Evolutionary conservation across 2,329 filamentous ascomycete species (phyloP).

Genomic region (Peltaster fructicola): DNA sequence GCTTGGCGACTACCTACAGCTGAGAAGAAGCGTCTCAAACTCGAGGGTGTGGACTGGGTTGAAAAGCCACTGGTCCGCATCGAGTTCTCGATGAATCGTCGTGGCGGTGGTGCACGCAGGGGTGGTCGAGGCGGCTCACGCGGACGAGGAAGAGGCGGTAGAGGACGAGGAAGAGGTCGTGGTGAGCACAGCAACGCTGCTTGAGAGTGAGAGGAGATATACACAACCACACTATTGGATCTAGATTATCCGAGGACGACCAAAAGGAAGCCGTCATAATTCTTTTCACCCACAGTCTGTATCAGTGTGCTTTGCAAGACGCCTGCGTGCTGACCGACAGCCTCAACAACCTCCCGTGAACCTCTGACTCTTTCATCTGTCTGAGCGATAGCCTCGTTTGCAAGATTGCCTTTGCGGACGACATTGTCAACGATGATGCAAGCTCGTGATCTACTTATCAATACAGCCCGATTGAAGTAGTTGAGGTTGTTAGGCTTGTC

Average conservation of each 20-base stretch:
- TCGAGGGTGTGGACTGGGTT: slow-evolving; percentile 45
- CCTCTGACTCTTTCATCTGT: slow-evolving; percentile 15
- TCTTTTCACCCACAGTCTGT: slow-evolving; percentile 31
- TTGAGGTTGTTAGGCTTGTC: slow-evolving; percentile 10
- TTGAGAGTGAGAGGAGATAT: too few species aligned
- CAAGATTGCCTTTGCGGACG: slow-evolving; percentile 19
- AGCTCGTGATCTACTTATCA: slow-evolving; percentile 6
- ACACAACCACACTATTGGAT: too few species aligned
- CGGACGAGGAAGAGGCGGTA: slow-evolving; percentile 7
- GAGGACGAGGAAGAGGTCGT: slow-evolving; percentile 7
- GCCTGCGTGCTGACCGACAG: slow-evolving; percentile 24
- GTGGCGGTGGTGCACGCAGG: slow-evolving; percentile 17
- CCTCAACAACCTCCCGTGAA: slow-evolving; percentile 23
- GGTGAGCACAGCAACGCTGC: slow-evolving; percentile 5
- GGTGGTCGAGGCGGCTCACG: slow-evolving; percentile 18
- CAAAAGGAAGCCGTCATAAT: slow-evolving; percentile 31
- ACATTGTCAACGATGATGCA: slow-evolving; percentile 12
- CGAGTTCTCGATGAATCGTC: slow-evolving; percentile 39
- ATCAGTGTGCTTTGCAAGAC: slow-evolving; percentile 26
- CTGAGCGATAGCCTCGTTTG: slow-evolving; percentile 10
- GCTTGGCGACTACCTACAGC: slow-evolving; percentile 45
- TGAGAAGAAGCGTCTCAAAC: slow-evolving; percentile 37
- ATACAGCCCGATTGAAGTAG: slow-evolving; percentile 7
- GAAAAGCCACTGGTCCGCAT: slow-evolving; percentile 49
- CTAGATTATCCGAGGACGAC: too few species aligned